Evolutionary conservation across 1,139 yeast species (phyloP).

Genomic region (Candida pseudoviswanathii): DNA sequence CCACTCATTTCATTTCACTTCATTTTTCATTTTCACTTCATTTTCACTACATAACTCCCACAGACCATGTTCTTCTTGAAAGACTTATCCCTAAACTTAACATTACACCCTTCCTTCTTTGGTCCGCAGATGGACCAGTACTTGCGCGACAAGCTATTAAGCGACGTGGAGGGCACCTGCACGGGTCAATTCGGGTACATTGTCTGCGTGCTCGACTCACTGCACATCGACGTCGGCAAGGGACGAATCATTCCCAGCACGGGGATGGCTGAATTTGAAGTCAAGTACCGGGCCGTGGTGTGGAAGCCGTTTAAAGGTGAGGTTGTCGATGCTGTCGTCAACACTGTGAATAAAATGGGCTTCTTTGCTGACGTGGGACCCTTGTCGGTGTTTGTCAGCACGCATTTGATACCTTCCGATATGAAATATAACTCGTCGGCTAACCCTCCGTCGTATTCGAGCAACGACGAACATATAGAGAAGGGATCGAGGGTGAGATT

Average conservation of each 20-base stretch:
- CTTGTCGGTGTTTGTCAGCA: constrained; percentile 88
- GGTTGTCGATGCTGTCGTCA: constrained; percentile 95
- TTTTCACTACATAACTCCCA: not conserved
- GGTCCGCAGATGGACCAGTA: constrained; percentile 98
- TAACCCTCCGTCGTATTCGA: constrained; percentile 97
- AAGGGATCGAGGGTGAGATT: constrained; percentile 92
- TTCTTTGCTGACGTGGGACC: constrained; percentile 99
- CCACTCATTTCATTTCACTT: constrained; percentile 1
- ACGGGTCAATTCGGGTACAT: constrained; percentile 99
- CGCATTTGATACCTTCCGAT: constrained; percentile 92
- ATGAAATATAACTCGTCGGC: constrained; percentile 94
- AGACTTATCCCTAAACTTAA: constrained; percentile 86
- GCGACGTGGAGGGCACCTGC: constrained; percentile 98
- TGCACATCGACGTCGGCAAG: constrained; percentile 92
- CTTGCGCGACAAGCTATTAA: constrained; percentile 82
- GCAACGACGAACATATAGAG: constrained; percentile 92
- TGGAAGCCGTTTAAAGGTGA: constrained; percentile 99
- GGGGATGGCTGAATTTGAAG: constrained; percentile 97
- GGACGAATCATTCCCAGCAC: constrained; percentile 87
- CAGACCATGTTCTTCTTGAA: constrained; percentile 54
- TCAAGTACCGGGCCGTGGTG: constrained; percentile 93
- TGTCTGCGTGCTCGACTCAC: constrained; percentile 92
- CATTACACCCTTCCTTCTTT: constrained; percentile 94
- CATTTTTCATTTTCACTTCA: not conserved
- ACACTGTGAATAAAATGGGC: constrained; percentile 94